Evolutionary conservation across 2,329 filamentous ascomycete species (phyloP).

Genomic region (Myriosclerotinia curreyana): DNA sequence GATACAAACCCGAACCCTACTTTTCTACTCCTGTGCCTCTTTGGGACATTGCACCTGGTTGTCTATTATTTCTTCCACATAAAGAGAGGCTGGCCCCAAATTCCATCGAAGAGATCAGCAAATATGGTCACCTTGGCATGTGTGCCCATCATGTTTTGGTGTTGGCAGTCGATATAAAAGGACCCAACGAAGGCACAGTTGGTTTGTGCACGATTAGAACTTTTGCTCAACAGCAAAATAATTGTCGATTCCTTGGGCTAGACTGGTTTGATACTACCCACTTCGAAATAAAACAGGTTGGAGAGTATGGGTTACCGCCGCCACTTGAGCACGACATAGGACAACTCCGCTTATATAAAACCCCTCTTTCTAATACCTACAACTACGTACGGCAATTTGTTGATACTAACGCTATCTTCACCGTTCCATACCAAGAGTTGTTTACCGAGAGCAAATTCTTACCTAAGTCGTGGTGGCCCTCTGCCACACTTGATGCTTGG

Average conservation of each 20-base stretch:
- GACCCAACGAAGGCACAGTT: not conserved
- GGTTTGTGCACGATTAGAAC: not conserved
- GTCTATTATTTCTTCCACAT: not conserved
- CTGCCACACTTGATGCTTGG: slow-evolving; percentile 11
- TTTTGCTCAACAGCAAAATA: not conserved
- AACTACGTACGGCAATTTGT: not conserved
- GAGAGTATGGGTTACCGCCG: not conserved
- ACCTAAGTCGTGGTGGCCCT: not conserved
- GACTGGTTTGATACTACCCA: slow-evolving; percentile 5
- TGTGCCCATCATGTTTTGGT: slow-evolving; percentile 8
- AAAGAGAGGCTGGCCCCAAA: not conserved
- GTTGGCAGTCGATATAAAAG: slow-evolving; percentile 4
- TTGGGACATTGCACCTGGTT: slow-evolving; percentile 20
- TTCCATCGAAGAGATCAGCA: not conserved
- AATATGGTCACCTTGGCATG: not conserved
- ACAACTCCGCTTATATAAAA: not conserved
- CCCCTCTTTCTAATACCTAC: not conserved
- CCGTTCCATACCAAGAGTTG: not conserved
- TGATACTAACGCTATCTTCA: not conserved
- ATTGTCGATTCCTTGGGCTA: not conserved
- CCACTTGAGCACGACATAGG: not conserved
- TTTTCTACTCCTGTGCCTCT: not conserved
- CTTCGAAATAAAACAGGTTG: not conserved
- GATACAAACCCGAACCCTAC: not conserved
- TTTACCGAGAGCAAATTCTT: not conserved